A percentile compares a stretch with the other conserved stretches of the same genome.
Conservation (phyloP, 306 rosid genomes). For the Cicer chorassanicum region DNA sequence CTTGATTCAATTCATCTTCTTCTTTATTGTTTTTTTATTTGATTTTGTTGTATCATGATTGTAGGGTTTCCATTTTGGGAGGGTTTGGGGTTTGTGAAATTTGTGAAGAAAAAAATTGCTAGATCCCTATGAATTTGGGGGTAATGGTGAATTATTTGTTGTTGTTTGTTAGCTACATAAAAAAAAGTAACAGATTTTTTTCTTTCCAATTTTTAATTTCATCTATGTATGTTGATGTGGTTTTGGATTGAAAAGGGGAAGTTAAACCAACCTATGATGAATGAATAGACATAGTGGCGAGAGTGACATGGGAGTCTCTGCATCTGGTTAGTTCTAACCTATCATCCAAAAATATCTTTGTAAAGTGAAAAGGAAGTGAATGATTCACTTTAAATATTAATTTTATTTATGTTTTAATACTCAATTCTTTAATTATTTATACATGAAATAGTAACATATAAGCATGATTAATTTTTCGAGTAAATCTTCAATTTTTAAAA, state of each 20-base stretch:
- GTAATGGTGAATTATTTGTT: background rate
- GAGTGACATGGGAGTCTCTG: background rate
- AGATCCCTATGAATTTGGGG: constrained; percentile 11
- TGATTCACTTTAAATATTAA: background rate
- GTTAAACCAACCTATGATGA: background rate
- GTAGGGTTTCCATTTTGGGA: background rate
- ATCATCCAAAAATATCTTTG: background rate
- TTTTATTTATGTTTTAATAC: no score
- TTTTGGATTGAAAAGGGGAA: background rate
- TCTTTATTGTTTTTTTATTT: background rate
- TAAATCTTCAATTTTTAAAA: no score
- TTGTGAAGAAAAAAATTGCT: constrained; percentile 39
- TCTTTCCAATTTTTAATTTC: background rate
- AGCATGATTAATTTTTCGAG: no score
- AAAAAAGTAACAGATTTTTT: background rate
- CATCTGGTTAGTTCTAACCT: background rate
- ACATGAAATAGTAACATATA: no score
- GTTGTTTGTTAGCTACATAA: background rate
- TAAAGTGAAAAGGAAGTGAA: background rate
- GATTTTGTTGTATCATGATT: constrained; percentile 9
- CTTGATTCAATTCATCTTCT: constrained; percentile 32
- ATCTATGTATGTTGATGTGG: background rate
- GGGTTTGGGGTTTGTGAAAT: constrained; percentile 24
- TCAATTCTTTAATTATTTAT: no score
- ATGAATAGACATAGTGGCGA: background rate